Evolutionary conservation across 345 rosid genomes (phyloP).

Genomic region (Populus nigra): DNA sequence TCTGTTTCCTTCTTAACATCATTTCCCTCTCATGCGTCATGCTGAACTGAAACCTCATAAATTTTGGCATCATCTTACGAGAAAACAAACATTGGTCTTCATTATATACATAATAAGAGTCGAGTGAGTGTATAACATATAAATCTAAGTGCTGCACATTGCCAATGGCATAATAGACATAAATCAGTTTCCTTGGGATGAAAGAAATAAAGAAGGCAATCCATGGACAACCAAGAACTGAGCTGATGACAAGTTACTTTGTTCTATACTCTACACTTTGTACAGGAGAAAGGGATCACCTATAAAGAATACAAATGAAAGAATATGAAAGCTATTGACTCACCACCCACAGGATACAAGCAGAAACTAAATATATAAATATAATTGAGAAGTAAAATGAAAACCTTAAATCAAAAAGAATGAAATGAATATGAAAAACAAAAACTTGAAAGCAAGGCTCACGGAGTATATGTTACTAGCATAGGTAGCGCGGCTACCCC

Average conservation of each 20-base stretch:
- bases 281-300: slow-evolving; percentile 5
- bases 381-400: background rate
- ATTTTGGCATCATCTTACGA: too few species aligned
- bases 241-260: background rate
- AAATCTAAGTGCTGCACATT: background rate
- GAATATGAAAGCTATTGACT: slow-evolving; percentile 25
- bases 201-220: too few species aligned
- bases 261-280: slow-evolving; percentile 22
- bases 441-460: slow-evolving; percentile 8
- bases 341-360: slow-evolving; percentile 8
- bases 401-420: slow-evolving; percentile 34
- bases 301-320: slow-evolving; percentile 32
- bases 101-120: background rate
- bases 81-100: too few species aligned
- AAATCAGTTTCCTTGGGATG: background rate
- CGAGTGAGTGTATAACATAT: background rate
- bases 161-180: background rate
- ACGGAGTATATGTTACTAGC: slow-evolving; percentile 40
- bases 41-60: too few species aligned
- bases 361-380: slow-evolving; percentile 8
- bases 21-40: too few species aligned
- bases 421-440: slow-evolving; percentile 40
- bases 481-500: slow-evolving; percentile 40
- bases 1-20: too few species aligned
- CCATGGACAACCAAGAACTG: background rate